Percentiles rank a stretch among this genome's conserved stretches.
These are phyloP conservation scores for Orbilia oligospora DNA, from an alignment of 2,329 filamentous ascomycete genomes.

Conservation along the genomic window DNA sequence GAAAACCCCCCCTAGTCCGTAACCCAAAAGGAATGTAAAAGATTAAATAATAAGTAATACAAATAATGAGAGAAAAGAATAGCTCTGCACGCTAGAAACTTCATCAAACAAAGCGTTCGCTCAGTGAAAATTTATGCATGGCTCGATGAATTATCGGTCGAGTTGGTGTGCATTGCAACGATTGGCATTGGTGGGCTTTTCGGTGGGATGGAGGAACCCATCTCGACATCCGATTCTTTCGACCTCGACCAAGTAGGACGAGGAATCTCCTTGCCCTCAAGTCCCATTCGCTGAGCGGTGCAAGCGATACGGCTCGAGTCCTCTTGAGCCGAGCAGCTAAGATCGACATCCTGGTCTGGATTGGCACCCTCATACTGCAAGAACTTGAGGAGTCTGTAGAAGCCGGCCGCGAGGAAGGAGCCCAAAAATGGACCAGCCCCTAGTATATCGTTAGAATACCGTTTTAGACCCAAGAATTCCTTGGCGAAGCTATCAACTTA, in stretches of 20 bases:
- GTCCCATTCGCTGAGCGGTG: slow-evolving; percentile 10
- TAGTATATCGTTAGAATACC: slow-evolving; percentile 26
- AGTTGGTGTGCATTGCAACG: slow-evolving; percentile 3
- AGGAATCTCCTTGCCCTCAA: slow-evolving; percentile 34
- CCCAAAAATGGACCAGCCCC: slow-evolving; percentile 71
- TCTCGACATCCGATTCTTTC: slow-evolving; percentile 48
- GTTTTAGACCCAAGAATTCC: background rate
- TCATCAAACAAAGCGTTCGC: slow-evolving; percentile 4
- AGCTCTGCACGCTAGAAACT: slow-evolving; percentile 4
- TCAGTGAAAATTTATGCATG: slow-evolving; percentile 5
- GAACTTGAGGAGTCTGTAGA: slow-evolving; percentile 71
- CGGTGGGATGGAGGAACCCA: slow-evolving; percentile 36
- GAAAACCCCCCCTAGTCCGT: slow-evolving; percentile 12
- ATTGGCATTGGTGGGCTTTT: slow-evolving; percentile 39
- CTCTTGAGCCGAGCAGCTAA: slow-evolving; percentile 34
- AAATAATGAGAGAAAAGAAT: slow-evolving; percentile 18
- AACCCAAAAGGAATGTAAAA: slow-evolving; percentile 27
- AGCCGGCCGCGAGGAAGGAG: slow-evolving; percentile 69
- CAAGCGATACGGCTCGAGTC: slow-evolving; percentile 20
- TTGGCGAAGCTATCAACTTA: slow-evolving; percentile 11
- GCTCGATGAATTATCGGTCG: slow-evolving; percentile 18
- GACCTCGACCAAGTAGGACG: slow-evolving; percentile 40
- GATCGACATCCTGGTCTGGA: slow-evolving; percentile 69
- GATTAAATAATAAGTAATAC: slow-evolving; percentile 11
- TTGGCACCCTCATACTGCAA: slow-evolving; percentile 72